Percentiles rank a stretch among this genome's conserved stretches.
These are phyloP conservation scores for Podospora anserina DNA, from an alignment of 495 filamentous ascomycete genomes.

Conservation along the genomic window DNA sequence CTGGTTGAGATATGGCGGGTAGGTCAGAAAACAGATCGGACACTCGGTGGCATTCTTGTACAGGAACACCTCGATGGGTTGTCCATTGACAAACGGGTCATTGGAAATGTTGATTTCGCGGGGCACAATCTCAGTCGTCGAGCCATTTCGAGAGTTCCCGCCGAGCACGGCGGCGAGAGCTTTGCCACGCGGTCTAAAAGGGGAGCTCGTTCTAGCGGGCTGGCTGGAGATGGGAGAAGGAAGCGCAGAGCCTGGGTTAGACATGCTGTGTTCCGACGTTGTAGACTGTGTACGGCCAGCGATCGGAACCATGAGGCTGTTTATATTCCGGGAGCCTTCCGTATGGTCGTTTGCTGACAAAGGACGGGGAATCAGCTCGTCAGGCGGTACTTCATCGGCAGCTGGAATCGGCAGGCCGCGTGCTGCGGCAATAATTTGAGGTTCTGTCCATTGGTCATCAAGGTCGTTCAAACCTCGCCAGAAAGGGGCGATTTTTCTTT, in stretches of 20 bases:
- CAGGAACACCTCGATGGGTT: slow-evolving; percentile 82
- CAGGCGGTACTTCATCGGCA: slow-evolving; percentile 73
- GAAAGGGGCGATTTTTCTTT: slow-evolving; percentile 88
- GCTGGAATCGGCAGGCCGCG: slow-evolving; percentile 80
- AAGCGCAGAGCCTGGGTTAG: slow-evolving; percentile 50
- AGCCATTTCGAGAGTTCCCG: slow-evolving; percentile 61
- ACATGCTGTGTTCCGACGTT: slow-evolving; percentile 60
- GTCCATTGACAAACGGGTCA: slow-evolving; percentile 87
- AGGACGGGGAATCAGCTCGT: slow-evolving; percentile 55
- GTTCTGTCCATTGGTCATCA: slow-evolving; percentile 83
- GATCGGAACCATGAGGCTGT: slow-evolving; percentile 73
- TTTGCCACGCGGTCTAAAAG: slow-evolving; percentile 66
- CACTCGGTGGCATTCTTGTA: slow-evolving; percentile 91
- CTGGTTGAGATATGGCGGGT: slow-evolving; percentile 92
- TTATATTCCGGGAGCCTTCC: slow-evolving; percentile 45
- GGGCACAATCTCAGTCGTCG: slow-evolving; percentile 64
- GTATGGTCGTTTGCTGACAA: slow-evolving; percentile 38
- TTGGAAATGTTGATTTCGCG: slow-evolving; percentile 76
- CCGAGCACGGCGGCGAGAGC: slow-evolving; percentile 77
- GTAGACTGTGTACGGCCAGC: slow-evolving; percentile 69
- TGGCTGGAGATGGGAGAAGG: slow-evolving; percentile 55
- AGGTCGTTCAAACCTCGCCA: slow-evolving; percentile 93
- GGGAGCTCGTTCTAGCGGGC: slow-evolving; percentile 33
- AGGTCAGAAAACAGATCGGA: slow-evolving; percentile 94
- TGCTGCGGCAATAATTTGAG: slow-evolving; percentile 88